Percentiles rank a stretch among this genome's conserved stretches.
Conservation (phyloP, 2,329 filamentous ascomycete genomes). For the Epichloe gansuensis region DNA sequence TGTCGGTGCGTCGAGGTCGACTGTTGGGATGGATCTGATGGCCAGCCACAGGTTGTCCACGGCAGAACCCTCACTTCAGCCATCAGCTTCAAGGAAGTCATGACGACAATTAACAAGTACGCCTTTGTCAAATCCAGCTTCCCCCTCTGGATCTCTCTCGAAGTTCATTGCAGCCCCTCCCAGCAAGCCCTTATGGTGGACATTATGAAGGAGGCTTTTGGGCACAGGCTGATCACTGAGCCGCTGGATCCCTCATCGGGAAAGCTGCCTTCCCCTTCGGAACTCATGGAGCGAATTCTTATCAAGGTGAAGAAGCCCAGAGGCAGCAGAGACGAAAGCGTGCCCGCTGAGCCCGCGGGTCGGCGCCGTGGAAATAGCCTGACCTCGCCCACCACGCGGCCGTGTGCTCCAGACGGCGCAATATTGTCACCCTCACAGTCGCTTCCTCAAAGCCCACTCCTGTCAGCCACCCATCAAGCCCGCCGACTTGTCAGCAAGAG, state of each 20-base stretch:
- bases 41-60: slow-evolving; percentile 80
- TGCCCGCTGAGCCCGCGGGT: slow-evolving; percentile 23
- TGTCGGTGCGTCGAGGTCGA: slow-evolving; percentile 96
- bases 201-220: slow-evolving; percentile 77
- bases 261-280: slow-evolving; percentile 70
- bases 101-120: slow-evolving; percentile 87
- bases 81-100: slow-evolving; percentile 81
- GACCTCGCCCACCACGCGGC: slow-evolving; percentile 50
- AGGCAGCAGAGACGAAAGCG: slow-evolving; percentile 28
- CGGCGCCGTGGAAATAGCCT: slow-evolving; percentile 55
- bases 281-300: slow-evolving; percentile 70
- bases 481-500: slow-evolving; percentile 36
- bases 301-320: slow-evolving; percentile 83
- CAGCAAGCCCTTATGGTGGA: slow-evolving; percentile 84
- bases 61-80: slow-evolving; percentile 79
- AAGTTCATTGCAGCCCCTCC: slow-evolving; percentile 76
- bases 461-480: slow-evolving; percentile 37
- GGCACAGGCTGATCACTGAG: slow-evolving; percentile 62
- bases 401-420: slow-evolving; percentile 45
- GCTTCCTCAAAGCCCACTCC: slow-evolving; percentile 40
- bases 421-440: slow-evolving; percentile 35
- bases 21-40: slow-evolving; percentile 89
- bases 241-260: slow-evolving; percentile 56
- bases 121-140: slow-evolving; percentile 81
- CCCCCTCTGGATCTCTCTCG: slow-evolving; percentile 85